These are phyloP conservation scores for Protea cynaroides DNA, from an alignment of 164 flowering plant species.

Conservation along the genomic window DNA sequence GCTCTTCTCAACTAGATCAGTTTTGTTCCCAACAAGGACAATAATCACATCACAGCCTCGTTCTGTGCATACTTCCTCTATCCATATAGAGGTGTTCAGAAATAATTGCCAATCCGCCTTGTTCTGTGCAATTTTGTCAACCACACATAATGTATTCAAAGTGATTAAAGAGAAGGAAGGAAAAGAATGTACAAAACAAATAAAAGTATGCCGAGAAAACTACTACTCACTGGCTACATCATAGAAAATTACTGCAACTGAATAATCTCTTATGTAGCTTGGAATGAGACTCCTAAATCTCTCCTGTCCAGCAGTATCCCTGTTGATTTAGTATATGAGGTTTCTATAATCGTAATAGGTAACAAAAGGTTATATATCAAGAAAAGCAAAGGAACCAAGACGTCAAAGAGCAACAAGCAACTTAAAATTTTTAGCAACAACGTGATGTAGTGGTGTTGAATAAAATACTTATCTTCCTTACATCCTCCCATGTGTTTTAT, in stretches of 20 bases:
- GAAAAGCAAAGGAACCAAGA: not conserved
- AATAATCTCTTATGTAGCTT: slow-evolving; percentile 91
- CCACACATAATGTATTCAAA: not conserved
- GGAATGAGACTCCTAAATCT: slow-evolving; percentile 93
- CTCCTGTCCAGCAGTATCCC: slow-evolving; percentile 97
- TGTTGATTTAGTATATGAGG: slow-evolving; percentile 13
- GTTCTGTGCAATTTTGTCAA: no score
- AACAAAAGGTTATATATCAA: not conserved
- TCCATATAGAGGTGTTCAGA: slow-evolving; percentile 75
- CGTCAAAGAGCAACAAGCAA: no score
- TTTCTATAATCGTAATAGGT: not conserved
- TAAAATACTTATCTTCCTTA: no score
- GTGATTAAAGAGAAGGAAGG: not conserved
- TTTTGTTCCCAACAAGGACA: slow-evolving; percentile 89
- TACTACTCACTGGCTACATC: slow-evolving; percentile 76
- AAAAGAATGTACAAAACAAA: not conserved
- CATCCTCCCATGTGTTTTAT: no score
- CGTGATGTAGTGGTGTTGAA: no score
- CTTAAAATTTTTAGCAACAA: no score
- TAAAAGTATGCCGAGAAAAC: not conserved
- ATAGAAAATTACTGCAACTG: slow-evolving; percentile 84
- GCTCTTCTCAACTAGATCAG: no score
- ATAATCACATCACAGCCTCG: slow-evolving; percentile 88
- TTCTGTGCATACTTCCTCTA: slow-evolving; percentile 88
- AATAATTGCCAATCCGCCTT: slow-evolving; percentile 70